Evolutionary conservation across 2,329 filamentous ascomycete genomes (phyloP).

Genomic region (Stachybotrys echinatus): DNA sequence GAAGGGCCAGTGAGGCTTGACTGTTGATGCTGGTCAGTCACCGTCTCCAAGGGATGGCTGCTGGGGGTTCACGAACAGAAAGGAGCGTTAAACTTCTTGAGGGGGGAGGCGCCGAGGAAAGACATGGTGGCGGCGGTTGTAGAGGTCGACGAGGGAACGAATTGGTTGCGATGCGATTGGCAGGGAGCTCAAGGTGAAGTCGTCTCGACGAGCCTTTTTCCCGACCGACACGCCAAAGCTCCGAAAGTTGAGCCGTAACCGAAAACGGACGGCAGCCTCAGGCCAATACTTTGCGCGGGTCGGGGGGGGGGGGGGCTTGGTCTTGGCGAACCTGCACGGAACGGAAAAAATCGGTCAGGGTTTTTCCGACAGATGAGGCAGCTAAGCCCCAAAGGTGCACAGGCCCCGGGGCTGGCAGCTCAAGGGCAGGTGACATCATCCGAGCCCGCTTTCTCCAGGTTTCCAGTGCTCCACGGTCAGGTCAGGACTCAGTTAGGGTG

Average conservation of each 20-base stretch:
- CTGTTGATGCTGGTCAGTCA: conserved; percentile 40
- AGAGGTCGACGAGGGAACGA: conserved; percentile 28
- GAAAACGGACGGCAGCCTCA: conserved; percentile 21
- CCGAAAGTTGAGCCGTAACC: conserved; percentile 30
- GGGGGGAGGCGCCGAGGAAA: conserved; percentile 59
- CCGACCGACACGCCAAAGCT: conserved; percentile 20
- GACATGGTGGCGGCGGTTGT: conserved; percentile 58
- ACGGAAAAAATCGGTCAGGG: not conserved
- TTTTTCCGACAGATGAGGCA: not conserved
- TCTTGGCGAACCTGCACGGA: not conserved
- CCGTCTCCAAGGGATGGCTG: not conserved
- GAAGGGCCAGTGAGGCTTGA: conserved; percentile 88
- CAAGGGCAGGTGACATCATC: conserved; percentile 11
- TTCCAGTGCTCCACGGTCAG: not conserved
- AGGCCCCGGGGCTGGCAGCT: too few species aligned
- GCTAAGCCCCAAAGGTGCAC: too few species aligned
- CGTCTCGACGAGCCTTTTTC: conserved; percentile 36
- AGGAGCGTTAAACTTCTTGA: conserved; percentile 78
- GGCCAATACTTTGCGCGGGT: too few species aligned
- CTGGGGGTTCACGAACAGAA: conserved; percentile 59
- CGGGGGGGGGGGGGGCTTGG: not conserved
- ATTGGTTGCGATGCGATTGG: conserved; percentile 27
- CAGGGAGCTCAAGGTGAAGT: conserved; percentile 23
- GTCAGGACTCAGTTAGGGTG: too few species aligned
- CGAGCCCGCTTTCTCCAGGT: conserved; percentile 7